These are phyloP conservation scores for Gracilariopsis chorda DNA, from an alignment of 23 red algal genomes.

Conservation along the genomic window DNA sequence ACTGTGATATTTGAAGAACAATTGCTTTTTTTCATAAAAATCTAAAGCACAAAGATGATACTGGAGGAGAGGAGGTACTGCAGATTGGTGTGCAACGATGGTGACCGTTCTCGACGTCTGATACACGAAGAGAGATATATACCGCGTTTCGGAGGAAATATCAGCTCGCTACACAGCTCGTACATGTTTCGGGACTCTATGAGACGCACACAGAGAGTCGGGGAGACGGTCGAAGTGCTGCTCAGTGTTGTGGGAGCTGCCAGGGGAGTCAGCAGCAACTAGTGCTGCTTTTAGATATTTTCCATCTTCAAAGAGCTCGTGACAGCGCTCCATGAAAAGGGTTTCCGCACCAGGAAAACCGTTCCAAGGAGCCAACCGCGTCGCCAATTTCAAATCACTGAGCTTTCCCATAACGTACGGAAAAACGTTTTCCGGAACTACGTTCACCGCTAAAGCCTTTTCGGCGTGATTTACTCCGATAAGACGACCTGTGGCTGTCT, in stretches of 20 bases:
- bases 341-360: constrained; percentile 85
- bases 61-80: no score
- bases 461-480: constrained; percentile 80
- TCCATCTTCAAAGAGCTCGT: constrained; percentile 73
- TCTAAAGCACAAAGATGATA: no score
- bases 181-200: no score
- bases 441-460: constrained; percentile 53
- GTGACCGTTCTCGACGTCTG: no score
- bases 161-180: no score
- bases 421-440: constrained; percentile 55
- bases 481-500: constrained; percentile 60
- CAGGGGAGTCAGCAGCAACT: constrained; percentile 91
- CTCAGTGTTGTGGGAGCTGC: constrained; percentile 64
- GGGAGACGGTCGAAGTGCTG: no score
- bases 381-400: constrained; percentile 80
- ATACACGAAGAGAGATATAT: no score
- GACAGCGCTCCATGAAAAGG: constrained; percentile 80
- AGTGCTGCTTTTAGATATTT: constrained; percentile 82
- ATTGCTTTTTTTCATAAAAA: no score
- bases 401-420: constrained; percentile 80
- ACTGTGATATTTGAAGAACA: not conserved
- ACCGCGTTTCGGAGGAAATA: no score
- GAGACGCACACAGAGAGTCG: no score
- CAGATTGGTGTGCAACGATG: no score
- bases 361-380: constrained; percentile 76